phyloP scores from a whole-genome alignment of 2,329 filamentous ascomycete genomes.

The Trichoderma sp. region DNA sequence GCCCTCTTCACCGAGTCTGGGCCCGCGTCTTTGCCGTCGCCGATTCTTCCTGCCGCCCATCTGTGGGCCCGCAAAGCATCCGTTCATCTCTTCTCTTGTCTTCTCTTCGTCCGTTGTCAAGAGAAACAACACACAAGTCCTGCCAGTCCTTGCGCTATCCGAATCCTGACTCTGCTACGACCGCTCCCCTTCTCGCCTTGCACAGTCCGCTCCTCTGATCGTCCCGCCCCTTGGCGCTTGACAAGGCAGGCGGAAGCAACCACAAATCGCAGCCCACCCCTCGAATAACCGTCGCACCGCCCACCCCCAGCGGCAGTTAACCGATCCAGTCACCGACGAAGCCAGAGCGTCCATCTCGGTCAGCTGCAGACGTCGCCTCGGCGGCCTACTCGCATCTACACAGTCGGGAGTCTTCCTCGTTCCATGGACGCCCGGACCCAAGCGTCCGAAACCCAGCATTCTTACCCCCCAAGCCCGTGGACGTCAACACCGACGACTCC shows the following conservation, averaged over 20 bases:
- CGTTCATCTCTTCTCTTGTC: neutral
- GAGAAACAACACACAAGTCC: neutral
- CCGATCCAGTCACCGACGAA: constrained; percentile 14
- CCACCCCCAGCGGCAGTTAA: neutral
- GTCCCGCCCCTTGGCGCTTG: neutral
- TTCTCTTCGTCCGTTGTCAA: neutral
- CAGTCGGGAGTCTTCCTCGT: constrained; percentile 24
- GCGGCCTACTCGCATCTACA: constrained; percentile 8
- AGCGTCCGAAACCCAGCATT: constrained; percentile 38
- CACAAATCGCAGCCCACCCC: neutral
- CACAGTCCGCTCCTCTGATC: neutral
- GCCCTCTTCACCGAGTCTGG: neutral
- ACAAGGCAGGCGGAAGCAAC: neutral
- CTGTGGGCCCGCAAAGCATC: constrained; percentile 7
- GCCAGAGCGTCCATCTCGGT: constrained; percentile 1
- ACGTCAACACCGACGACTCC: constrained; percentile 29
- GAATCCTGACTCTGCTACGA: neutral
- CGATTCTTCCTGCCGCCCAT: constrained; percentile 13
- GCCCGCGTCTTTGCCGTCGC: neutral
- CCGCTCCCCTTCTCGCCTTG: neutral
- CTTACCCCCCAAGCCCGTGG: constrained; percentile 36
- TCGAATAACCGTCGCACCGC: constrained; percentile 5
- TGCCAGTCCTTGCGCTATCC: neutral
- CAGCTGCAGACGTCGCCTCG: constrained; percentile 18
- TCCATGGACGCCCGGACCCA: constrained; percentile 41